Evolutionary conservation across 345 rosid species (phyloP), one percentile per base, ranked within the genome.

Genomic region (Streptanthus diversifolius): DNA sequence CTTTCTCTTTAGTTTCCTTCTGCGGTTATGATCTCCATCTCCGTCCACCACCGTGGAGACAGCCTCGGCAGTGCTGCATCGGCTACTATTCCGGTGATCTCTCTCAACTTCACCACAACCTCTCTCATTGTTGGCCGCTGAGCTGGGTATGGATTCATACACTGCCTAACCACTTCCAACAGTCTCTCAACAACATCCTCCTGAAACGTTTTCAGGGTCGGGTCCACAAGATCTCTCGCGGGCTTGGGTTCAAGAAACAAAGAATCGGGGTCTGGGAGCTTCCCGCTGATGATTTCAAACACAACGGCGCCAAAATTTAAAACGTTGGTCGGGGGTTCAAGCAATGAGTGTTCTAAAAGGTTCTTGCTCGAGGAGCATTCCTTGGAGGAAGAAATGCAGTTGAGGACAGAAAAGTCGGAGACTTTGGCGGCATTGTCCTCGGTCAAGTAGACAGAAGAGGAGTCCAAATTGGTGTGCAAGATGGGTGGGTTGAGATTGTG

Each of bases 11-110:
- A 82, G 59, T 75, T 82, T 73, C 71, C 76, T 53, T 84, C 86
- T 4, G 83, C 61, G 29, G 98, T 83, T 84, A 86, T 66, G 68
- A 95, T 88, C 82, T 92, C 98, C 57, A 95, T 91, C 69, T 95
- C 97, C 22, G 97, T 96, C 97, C 99, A 92, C 99, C 97, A 95
- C 52, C 86, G 85, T 57, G 96, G 92, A 67, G 96, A 92, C 40
- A 75, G 48, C 82, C 89, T 87, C 18, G 98, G 98, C 10, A 80
- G 77, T 52, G 92, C 98, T 63, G 79, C 83, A 18, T 83, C 90
- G n/a, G 90, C 91, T 73, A 49, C 84, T 83, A 95, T 71, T 44
- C 86, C 81, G 29, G 91, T 95, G 63, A 88, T 86, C 80, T 83
- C 92, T 66, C 74, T 86, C 67, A 95, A 72, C 81, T 72, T 87